phyloP scores from a whole-genome alignment of 345 rosid species.

The Cardamine chenopodiifolia region DNA sequence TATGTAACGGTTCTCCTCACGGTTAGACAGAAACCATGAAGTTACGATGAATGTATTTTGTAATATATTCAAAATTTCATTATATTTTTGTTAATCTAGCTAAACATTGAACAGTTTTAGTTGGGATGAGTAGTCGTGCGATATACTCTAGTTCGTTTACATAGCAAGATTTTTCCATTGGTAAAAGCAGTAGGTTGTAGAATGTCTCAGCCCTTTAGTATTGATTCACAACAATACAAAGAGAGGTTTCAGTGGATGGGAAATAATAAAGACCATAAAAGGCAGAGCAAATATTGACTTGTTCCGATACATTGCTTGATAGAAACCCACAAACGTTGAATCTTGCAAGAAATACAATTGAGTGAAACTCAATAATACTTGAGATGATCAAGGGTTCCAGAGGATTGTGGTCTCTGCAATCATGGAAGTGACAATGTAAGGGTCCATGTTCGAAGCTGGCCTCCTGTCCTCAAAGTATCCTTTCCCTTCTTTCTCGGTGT shows the following conservation, averaged over 20 bases:
- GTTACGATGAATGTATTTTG: no score
- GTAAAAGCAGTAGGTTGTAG: neutral
- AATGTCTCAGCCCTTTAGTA: neutral
- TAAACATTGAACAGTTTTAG: no score
- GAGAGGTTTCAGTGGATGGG: neutral
- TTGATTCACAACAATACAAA: slow-evolving; percentile 6
- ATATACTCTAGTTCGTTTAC: neutral
- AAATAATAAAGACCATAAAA: neutral
- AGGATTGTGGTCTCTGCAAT: slow-evolving; percentile 83
- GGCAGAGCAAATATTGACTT: slow-evolving; percentile 29
- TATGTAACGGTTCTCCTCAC: no score
- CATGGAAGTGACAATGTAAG: slow-evolving; percentile 86
- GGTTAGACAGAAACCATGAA: no score
- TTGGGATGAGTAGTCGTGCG: no score
- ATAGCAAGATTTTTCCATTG: neutral
- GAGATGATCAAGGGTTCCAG: slow-evolving; percentile 52
- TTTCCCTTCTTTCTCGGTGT: slow-evolving; percentile 72
- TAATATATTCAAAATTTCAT: no score
- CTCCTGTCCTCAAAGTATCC: slow-evolving; percentile 88
- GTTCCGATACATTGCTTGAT: slow-evolving; percentile 16
- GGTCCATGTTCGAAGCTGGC: slow-evolving; percentile 94
- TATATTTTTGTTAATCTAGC: no score
- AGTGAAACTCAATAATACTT: neutral
- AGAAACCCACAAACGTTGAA: slow-evolving; percentile 29
- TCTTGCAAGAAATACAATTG: neutral